Conservation (phyloP, 805 yeast species). For the Candida xyloterini region DNA sequence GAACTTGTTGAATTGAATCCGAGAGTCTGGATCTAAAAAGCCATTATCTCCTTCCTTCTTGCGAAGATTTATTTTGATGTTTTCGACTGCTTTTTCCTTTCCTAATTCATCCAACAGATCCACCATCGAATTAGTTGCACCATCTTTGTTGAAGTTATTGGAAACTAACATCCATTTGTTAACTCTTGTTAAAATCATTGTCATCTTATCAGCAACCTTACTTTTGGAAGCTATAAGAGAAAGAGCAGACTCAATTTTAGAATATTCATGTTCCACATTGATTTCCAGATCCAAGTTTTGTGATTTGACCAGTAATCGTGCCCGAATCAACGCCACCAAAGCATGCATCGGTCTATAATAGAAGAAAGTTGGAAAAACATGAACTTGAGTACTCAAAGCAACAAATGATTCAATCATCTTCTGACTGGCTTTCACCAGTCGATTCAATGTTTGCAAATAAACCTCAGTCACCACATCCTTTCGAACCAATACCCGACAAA, state of each 20-base stretch:
- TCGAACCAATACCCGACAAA: constrained; percentile 37
- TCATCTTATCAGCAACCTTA: constrained; percentile 35
- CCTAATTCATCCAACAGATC: constrained; percentile 53
- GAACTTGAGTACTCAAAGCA: constrained; percentile 37
- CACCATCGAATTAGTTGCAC: constrained; percentile 56
- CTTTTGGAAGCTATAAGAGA: constrained; percentile 23
- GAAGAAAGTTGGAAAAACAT: constrained; percentile 47
- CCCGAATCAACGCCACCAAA: constrained; percentile 44
- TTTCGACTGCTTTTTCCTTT: constrained; percentile 43
- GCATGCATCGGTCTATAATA: constrained; percentile 55
- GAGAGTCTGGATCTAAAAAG: constrained; percentile 26
- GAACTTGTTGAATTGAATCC: constrained; percentile 29
- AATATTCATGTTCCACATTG: constrained; percentile 33
- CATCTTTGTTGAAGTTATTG: constrained; percentile 39
- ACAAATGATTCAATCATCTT: constrained; percentile 45
- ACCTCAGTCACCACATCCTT: constrained; percentile 32
- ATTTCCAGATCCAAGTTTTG: constrained; percentile 35
- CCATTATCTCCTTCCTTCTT: constrained; percentile 29
- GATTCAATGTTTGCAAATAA: constrained; percentile 38
- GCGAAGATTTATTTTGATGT: constrained; percentile 26
- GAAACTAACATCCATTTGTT: constrained; percentile 40
- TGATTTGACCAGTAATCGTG: constrained; percentile 44
- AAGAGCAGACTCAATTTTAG: constrained; percentile 27
- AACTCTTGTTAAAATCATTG: constrained; percentile 34
- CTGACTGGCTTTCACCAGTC: constrained; percentile 45